Conservation (phyloP, 2,329 filamentous ascomycete species). For the Cordyceps farinosa region DNA sequence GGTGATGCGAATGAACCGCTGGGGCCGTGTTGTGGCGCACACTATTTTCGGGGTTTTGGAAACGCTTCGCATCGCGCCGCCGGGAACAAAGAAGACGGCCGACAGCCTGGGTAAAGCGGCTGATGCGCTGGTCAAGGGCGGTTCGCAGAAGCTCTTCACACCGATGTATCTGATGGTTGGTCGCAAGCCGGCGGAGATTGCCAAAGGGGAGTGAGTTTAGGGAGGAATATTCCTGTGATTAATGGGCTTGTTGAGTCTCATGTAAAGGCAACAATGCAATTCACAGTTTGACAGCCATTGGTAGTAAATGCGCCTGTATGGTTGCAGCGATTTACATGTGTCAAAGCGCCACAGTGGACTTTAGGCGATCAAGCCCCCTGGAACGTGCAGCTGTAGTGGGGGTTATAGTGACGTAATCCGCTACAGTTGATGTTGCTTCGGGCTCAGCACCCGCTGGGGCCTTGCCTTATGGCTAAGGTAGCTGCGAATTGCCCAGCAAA, state of each 20-base stretch:
- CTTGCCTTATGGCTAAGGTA: not conserved
- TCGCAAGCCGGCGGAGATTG: slow-evolving; percentile 61
- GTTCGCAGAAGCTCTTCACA: slow-evolving; percentile 86
- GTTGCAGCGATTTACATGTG: not conserved
- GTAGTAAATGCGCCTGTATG: too few relatives aligned
- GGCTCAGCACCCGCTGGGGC: not conserved
- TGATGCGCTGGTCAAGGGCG: slow-evolving; percentile 84
- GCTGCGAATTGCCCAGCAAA: not conserved
- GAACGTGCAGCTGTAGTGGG: not conserved
- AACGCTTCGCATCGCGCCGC: slow-evolving; percentile 68
- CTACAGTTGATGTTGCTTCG: not conserved
- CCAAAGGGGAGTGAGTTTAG: too few relatives aligned
- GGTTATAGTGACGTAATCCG: not conserved
- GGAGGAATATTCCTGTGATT: too few relatives aligned
- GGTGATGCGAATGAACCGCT: slow-evolving; percentile 83
- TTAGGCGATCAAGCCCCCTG: not conserved
- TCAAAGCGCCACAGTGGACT: slow-evolving; percentile 6
- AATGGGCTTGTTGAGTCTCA: too few relatives aligned
- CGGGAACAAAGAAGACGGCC: slow-evolving; percentile 90
- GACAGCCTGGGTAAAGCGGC: slow-evolving; percentile 79
- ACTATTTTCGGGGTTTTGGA: slow-evolving; percentile 74
- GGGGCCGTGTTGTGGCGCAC: slow-evolving; percentile 73
- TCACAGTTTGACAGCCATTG: too few relatives aligned
- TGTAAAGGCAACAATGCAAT: too few relatives aligned
- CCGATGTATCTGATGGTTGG: slow-evolving; percentile 98